Evolutionary conservation across 2,329 filamentous ascomycete species (phyloP).

Genomic region (Phoma sp.): DNA sequence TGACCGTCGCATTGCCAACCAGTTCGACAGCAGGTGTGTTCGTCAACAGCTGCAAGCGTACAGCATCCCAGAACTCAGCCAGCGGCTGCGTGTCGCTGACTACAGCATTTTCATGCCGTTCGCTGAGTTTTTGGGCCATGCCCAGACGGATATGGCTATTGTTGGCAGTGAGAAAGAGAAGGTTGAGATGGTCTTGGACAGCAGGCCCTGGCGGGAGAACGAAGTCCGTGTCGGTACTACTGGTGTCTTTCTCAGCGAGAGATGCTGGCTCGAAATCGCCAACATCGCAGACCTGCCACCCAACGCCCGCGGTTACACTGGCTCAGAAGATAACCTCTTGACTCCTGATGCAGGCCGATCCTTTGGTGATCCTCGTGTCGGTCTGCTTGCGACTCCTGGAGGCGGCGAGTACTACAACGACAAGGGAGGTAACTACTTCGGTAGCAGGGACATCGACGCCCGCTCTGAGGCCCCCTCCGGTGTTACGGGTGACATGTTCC

Average conservation of each 20-base stretch:
- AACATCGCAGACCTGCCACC: slow-evolving; percentile 67
- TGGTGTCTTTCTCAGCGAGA: slow-evolving; percentile 92
- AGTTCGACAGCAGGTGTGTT: slow-evolving; percentile 99
- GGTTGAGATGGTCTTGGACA: slow-evolving; percentile 87
- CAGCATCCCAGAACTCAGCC: slow-evolving; percentile 96
- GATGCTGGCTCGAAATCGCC: slow-evolving; percentile 92
- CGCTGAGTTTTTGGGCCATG: slow-evolving; percentile 89
- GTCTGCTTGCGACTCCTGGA: slow-evolving; percentile 62
- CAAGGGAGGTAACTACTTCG: slow-evolving; percentile 83
- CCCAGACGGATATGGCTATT: slow-evolving; percentile 82
- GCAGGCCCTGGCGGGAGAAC: slow-evolving; percentile 89
- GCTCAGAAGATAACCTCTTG: slow-evolving; percentile 61
- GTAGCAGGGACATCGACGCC: slow-evolving; percentile 77
- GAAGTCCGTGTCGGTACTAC: slow-evolving; percentile 91
- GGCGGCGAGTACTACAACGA: slow-evolving; percentile 74
- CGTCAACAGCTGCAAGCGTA: slow-evolving; percentile 93
- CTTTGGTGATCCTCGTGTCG: slow-evolving; percentile 67
- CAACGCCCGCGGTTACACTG: slow-evolving; percentile 51
- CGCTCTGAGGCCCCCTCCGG: slow-evolving; percentile 96
- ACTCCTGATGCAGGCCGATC: slow-evolving; percentile 59
- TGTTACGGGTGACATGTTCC: slow-evolving; percentile 95
- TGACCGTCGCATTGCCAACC: slow-evolving; percentile 94
- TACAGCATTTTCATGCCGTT: slow-evolving; percentile 97
- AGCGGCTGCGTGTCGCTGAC: slow-evolving; percentile 88
- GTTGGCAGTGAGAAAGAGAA: slow-evolving; percentile 94